These are phyloP conservation scores for Biscogniauxia marginata DNA, from an alignment of 2,329 filamentous ascomycete species.

Conservation along the genomic window DNA sequence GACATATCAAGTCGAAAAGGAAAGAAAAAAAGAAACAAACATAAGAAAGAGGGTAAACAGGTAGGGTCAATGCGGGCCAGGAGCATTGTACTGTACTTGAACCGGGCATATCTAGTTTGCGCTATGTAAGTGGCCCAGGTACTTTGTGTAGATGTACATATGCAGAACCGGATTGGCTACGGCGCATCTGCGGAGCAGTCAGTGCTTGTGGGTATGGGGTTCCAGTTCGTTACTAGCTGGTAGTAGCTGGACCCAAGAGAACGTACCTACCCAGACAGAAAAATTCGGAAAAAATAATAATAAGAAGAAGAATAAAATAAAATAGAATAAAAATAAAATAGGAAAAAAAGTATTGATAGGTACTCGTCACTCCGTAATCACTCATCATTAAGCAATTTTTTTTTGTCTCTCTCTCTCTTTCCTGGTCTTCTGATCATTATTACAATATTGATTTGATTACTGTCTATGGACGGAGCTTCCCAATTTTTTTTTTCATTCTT, in stretches of 20 bases:
- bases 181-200: not conserved
- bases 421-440: not conserved
- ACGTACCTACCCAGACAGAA: not conserved
- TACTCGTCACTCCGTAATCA: not conserved
- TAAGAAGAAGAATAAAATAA: slow-evolving; percentile 2
- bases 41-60: slow-evolving; percentile 7
- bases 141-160: not conserved
- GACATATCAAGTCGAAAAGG: not conserved
- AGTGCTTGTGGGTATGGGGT: not conserved
- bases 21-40: slow-evolving; percentile 11
- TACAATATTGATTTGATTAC: not conserved
- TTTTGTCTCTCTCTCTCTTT: slow-evolving; percentile 1
- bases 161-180: not conserved
- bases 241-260: slow-evolving; percentile 1
- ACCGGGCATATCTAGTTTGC: not conserved
- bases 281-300: not conserved
- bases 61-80: not conserved
- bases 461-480: not conserved
- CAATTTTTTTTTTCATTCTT: not conserved
- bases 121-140: not conserved
- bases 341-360: slow-evolving; percentile 4
- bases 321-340: slow-evolving; percentile 3
- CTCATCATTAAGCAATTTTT: not conserved
- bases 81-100: slow-evolving; percentile 3
- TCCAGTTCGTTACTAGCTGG: not conserved